These are phyloP conservation scores for Avena atlantica DNA, from an alignment of 176 grass and related monocot species.

Conservation along the genomic window DNA sequence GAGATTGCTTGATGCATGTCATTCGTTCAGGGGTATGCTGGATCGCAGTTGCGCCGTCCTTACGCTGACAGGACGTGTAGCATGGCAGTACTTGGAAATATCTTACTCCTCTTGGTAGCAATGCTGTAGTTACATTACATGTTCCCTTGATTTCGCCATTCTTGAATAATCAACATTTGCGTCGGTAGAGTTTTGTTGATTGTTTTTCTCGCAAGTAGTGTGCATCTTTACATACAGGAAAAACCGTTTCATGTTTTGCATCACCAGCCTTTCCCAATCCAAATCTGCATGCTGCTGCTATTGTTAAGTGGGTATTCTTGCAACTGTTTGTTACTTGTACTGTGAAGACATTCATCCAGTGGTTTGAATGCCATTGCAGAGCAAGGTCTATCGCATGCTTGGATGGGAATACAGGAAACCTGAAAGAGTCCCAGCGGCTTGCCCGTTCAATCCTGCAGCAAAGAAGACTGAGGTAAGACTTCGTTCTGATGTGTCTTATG, in stretches of 20 bases:
- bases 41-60: background rate
- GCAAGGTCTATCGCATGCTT: constrained; percentile 82
- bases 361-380: constrained; percentile 35
- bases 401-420: constrained; percentile 97
- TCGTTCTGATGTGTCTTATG: background rate
- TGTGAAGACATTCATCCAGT: background rate
- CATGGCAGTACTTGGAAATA: background rate
- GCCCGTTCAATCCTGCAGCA: constrained; percentile 78
- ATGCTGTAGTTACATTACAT: background rate
- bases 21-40: background rate
- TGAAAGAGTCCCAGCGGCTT: constrained; percentile 78
- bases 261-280: background rate
- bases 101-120: background rate
- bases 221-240: background rate
- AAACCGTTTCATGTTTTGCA: background rate
- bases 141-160: background rate
- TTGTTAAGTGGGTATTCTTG: background rate
- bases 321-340: background rate
- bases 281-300: background rate
- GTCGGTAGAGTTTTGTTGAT: background rate
- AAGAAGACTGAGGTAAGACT: constrained; percentile 64
- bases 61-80: background rate
- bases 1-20: background rate
- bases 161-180: no score
- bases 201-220: background rate